Evolutionary conservation across 2,329 filamentous ascomycete genomes (phyloP).

Genomic region (Venturia pyrina): DNA sequence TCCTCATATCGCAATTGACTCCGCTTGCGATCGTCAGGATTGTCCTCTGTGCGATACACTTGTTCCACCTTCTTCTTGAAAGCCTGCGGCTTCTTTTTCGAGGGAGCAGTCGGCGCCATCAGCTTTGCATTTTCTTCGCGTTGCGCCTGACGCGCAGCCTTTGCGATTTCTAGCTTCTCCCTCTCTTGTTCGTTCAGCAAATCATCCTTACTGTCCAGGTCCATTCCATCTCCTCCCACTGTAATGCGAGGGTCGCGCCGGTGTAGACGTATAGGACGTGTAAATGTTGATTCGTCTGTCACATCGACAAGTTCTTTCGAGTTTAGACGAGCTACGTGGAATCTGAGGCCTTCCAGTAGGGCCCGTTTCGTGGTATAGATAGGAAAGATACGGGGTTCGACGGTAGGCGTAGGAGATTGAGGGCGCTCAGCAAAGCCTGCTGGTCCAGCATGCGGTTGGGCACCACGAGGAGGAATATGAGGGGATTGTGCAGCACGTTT

Average conservation of each 20-base stretch:
- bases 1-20: slow-evolving; percentile 74
- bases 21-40: slow-evolving; percentile 59
- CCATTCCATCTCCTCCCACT: slow-evolving; percentile 29
- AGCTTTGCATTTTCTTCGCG: slow-evolving; percentile 81
- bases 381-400: slow-evolving; percentile 41
- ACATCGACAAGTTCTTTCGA: slow-evolving; percentile 53
- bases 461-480: neutral
- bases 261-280: slow-evolving; percentile 78
- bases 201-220: slow-evolving; percentile 53
- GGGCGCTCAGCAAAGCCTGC: slow-evolving; percentile 21
- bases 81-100: slow-evolving; percentile 54
- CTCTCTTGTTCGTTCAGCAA: slow-evolving; percentile 59
- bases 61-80: slow-evolving; percentile 87
- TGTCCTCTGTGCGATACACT: slow-evolving; percentile 71
- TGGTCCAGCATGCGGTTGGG: neutral
- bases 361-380: slow-evolving; percentile 76
- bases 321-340: slow-evolving; percentile 79
- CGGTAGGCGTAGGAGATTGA: neutral
- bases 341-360: slow-evolving; percentile 67
- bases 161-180: slow-evolving; percentile 45
- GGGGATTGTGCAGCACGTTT: slow-evolving; percentile 10
- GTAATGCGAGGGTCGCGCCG: slow-evolving; percentile 72
- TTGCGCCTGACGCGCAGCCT: slow-evolving; percentile 75
- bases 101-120: slow-evolving; percentile 72
- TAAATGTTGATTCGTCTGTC: slow-evolving; percentile 73